Conservation (phyloP, 2,329 filamentous ascomycete species). For the Microdochium paspali region DNA sequence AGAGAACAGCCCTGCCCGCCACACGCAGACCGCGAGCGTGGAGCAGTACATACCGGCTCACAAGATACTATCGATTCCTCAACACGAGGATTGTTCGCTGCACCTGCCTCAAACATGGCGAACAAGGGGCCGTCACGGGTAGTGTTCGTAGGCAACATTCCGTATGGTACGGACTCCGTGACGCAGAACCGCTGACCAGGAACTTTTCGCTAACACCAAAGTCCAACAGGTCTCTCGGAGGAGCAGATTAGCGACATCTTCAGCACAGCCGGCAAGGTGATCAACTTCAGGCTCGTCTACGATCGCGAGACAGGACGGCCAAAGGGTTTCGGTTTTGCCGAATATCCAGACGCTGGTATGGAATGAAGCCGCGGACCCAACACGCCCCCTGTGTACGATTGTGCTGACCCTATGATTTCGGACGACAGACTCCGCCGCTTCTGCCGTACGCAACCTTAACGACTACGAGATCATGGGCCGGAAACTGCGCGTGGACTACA, state of each 20-base stretch:
- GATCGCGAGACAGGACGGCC: conserved; percentile 91
- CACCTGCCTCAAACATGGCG: conserved; percentile 44
- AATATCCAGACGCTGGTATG: conserved; percentile 83
- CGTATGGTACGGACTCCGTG: too few species aligned
- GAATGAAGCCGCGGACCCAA: conserved; percentile 1
- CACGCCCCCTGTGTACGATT: conserved; percentile 3
- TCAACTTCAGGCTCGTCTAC: conserved; percentile 88
- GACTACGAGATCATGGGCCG: conserved; percentile 92
- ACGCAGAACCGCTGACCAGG: too few species aligned
- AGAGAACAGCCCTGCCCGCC: background rate
- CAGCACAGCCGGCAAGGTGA: conserved; percentile 77
- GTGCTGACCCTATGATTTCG: conserved; percentile 2
- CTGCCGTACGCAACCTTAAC: conserved; percentile 90
- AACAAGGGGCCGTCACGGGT: conserved; percentile 68
- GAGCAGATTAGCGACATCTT: conserved; percentile 95
- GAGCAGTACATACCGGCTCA: too few species aligned
- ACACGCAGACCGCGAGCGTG: too few species aligned
- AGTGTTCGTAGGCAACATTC: conserved; percentile 79
- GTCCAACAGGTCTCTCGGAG: conserved; percentile 89
- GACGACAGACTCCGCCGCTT: conserved; percentile 70
- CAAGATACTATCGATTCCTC: too few species aligned
- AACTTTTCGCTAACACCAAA: too few species aligned
- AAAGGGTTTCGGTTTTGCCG: conserved; percentile 94
- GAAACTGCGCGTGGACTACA: conserved; percentile 91
- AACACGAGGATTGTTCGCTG: too few species aligned